Evolutionary conservation across 352 stramenopile genomes (phyloP).

Genomic region (Phytophthora lateralis): DNA sequence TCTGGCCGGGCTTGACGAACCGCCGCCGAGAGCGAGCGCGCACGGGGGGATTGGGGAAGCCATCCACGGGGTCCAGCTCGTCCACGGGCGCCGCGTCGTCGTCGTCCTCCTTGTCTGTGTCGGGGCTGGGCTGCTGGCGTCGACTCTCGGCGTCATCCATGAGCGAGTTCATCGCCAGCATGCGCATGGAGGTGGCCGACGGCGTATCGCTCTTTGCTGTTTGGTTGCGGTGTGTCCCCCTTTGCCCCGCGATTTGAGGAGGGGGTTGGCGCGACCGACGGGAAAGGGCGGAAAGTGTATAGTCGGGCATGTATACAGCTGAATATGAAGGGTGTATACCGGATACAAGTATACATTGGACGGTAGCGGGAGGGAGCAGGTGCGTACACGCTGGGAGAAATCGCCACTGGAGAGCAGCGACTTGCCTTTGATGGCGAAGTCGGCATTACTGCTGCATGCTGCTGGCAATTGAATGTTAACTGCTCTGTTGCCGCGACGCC

Average conservation of each 20-base stretch:
- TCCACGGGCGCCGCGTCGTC: constrained; percentile 17
- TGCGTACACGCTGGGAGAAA: too few species aligned
- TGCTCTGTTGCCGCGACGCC: too few species aligned
- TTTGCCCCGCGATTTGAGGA: neutral
- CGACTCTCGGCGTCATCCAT: constrained; percentile 27
- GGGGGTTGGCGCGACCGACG: constrained; percentile 10
- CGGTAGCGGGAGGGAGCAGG: too few species aligned
- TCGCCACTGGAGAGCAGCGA: too few species aligned
- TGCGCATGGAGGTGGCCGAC: constrained; percentile 18
- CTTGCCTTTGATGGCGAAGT: too few species aligned
- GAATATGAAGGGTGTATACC: too few species aligned
- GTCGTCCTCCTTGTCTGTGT: constrained; percentile 11
- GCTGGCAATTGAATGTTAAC: too few species aligned
- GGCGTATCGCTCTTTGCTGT: constrained; percentile 20
- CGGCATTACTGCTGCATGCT: too few species aligned
- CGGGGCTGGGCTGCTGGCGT: constrained; percentile 11
- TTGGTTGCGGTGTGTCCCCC: constrained; percentile 10
- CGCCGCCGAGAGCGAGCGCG: constrained; percentile 38
- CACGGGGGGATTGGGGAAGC: constrained; percentile 26
- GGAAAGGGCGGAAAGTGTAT: neutral
- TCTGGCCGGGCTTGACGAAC: constrained; percentile 57
- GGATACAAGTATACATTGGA: neutral
- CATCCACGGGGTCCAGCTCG: constrained; percentile 34
- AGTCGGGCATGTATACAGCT: neutral
- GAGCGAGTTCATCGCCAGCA: constrained; percentile 38